Base-by-base conservation (phyloP, 2,329 filamentous ascomycete species). In the Aspergillus fumigatus region DNA sequence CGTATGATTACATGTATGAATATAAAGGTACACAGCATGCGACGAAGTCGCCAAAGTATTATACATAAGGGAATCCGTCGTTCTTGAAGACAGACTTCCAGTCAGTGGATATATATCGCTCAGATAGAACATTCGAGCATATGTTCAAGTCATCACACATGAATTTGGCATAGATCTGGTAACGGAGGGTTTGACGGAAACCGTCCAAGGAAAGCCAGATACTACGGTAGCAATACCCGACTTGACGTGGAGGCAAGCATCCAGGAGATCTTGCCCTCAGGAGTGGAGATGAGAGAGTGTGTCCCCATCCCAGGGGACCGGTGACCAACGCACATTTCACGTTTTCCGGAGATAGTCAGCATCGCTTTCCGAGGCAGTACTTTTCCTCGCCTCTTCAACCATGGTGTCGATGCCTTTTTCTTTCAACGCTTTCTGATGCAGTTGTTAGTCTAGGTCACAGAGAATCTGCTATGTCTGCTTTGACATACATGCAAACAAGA, bases 341-440 rank as follows among this genome's bases (percentile, higher is more conserved):
- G 64, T 62, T 41, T 66, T 71, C 50, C 68, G 75, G 78, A 89
- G 79, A 66, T 89, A 84, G 62, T 88, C 80, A 10, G 85, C 79
- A 71, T 97, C 93, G 60, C 90, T 94, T 64, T 97, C 94, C 67
- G 86, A 90, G 67, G 43, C 43, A 14, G 90, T 92, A 69, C 92
- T 90, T 64, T 94, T 91, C 58, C 92, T 83, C 19, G 93, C 93
- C 67, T 97, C 94, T 7, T 92, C 90, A 10, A 99, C 79, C 80
- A 97, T 89, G 67, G 88, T 90, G 74, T 97, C 92, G 70, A 99
- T 96, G 56, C 94, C 94, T 67, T 89, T 85, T 55, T 91, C 86
- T 75, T 94, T 95, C 51, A 99, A 80, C 3, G 88, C 92, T 77
- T 85, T 87, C 92, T 97, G 63, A 1, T 35, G 17, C 35, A 55